These are phyloP conservation scores for Puccinia coronata DNA, from an alignment of 1,284 basidiomycete species.

Conservation along the genomic window DNA sequence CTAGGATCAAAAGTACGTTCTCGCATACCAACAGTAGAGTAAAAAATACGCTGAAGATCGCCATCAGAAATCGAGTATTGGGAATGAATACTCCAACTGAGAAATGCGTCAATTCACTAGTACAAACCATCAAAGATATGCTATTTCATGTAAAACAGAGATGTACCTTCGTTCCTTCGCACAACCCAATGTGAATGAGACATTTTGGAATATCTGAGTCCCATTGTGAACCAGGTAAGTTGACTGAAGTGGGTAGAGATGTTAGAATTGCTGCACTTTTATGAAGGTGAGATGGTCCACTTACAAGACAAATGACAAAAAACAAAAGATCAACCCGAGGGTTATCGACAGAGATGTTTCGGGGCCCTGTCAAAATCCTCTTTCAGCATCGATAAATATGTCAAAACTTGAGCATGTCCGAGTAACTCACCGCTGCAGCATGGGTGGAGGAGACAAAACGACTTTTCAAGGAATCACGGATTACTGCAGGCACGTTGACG, in stretches of 20 bases:
- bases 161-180: neutral
- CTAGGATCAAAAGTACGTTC: neutral
- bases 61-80: constrained; percentile 11
- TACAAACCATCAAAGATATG: neutral
- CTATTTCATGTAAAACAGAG: neutral
- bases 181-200: constrained; percentile 6
- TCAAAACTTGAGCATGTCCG: neutral
- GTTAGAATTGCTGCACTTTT: neutral
- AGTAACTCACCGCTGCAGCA: neutral
- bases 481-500: neutral
- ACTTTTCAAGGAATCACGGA: neutral
- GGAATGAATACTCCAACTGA: neutral
- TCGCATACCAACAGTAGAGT: neutral
- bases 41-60: neutral
- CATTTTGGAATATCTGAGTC: constrained; percentile 1
- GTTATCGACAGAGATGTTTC: neutral
- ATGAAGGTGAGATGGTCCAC: neutral
- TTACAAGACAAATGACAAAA: constrained; percentile 3
- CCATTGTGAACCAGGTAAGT: neutral
- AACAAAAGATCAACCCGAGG: neutral
- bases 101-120: neutral
- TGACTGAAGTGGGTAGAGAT: neutral
- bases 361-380: neutral
- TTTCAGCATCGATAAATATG: neutral
- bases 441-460: constrained; percentile 4